Conservation (phyloP, 495 filamentous ascomycete species). For the Stereocaulon alpinum region DNA sequence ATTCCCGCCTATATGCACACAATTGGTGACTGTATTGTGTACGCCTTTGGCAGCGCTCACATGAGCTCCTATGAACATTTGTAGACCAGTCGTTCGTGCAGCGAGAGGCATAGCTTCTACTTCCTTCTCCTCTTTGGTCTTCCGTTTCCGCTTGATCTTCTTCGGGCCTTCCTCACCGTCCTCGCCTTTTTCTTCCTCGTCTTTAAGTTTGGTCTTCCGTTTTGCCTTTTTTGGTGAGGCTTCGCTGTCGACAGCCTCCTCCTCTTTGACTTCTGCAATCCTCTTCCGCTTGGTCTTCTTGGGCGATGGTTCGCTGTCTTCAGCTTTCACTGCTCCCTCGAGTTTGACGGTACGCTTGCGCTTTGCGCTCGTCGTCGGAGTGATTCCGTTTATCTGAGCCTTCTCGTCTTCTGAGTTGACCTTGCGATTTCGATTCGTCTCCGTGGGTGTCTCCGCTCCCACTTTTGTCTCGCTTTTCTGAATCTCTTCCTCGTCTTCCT, state of each 20-base stretch:
- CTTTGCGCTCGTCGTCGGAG: neutral
- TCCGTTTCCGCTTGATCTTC: constrained; percentile 19
- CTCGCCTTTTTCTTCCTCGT: constrained; percentile 25
- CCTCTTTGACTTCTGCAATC: constrained; percentile 1
- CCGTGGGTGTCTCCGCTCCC: neutral
- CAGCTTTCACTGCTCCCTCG: neutral
- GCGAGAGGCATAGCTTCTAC: constrained; percentile 53
- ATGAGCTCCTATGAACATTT: constrained; percentile 85
- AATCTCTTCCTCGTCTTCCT: neutral
- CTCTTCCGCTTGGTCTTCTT: constrained; percentile 10
- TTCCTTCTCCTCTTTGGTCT: constrained; percentile 37
- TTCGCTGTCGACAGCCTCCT: constrained; percentile 2
- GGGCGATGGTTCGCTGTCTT: neutral
- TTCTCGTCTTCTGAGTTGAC: neutral
- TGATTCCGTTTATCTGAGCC: neutral
- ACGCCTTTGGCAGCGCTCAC: constrained; percentile 85
- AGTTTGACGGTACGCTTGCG: neutral
- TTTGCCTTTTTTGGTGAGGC: neutral
- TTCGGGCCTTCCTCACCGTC: constrained; percentile 19
- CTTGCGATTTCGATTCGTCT: neutral
- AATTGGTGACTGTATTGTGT: constrained; percentile 77
- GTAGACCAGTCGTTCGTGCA: constrained; percentile 54
- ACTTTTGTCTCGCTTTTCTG: neutral
- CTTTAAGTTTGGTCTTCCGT: constrained; percentile 12
- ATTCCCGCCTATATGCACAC: constrained; percentile 75